Conservation (phyloP, 169 alveolate species). For the Plasmodium cynomolgi region DNA sequence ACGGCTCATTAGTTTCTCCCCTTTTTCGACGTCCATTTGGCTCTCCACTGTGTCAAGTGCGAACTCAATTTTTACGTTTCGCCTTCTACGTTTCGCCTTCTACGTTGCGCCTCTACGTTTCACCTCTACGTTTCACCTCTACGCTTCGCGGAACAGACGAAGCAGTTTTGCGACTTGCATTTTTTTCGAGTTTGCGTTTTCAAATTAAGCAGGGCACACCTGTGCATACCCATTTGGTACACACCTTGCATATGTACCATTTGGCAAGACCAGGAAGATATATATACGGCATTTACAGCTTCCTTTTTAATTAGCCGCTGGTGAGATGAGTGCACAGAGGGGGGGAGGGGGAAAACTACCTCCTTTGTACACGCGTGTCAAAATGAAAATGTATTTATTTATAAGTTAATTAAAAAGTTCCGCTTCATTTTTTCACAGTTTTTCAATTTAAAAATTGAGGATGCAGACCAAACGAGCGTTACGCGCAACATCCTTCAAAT, state of each 20-base stretch:
- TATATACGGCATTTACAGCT: not conserved
- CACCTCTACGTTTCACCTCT: not conserved
- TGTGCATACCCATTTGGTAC: not conserved
- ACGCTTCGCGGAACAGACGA: not conserved
- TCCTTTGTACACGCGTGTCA: not conserved
- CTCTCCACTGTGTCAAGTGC: not conserved
- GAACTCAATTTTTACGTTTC: not conserved
- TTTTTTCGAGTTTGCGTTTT: not conserved
- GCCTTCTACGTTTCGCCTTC: not conserved
- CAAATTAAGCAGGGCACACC: not conserved
- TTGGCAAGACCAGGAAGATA: not conserved
- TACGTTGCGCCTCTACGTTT: not conserved
- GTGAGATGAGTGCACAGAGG: not conserved
- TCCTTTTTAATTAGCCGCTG: not conserved
- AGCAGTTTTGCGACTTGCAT: not conserved
- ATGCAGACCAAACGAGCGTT: not conserved
- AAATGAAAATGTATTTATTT: not conserved
- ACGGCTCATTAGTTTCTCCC: not conserved
- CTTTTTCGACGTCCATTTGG: not conserved
- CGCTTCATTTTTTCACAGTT: not conserved
- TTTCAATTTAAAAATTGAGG: not conserved
- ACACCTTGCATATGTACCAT: not conserved
- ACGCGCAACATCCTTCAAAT: not conserved
- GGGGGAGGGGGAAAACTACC: not conserved
- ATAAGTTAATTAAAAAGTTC: conserved; percentile 2